A percentile compares a stretch with the other conserved stretches of the same genome.
Conservation (phyloP, 495 filamentous ascomycete genomes). For the Podospora sp. region DNA sequence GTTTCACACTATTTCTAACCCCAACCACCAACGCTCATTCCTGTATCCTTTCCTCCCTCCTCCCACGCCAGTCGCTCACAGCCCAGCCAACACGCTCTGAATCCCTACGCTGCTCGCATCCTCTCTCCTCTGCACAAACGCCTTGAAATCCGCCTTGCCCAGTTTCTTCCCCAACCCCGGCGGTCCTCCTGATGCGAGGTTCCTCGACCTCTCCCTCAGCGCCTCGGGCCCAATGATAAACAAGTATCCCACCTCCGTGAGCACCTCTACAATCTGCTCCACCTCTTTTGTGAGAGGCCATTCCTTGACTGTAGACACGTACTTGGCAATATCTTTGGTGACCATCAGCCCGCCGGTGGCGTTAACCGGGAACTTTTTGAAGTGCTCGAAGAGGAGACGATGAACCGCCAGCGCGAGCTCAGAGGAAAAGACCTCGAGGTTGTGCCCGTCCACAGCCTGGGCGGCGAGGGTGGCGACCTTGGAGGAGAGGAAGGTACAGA, state of each 20-base stretch:
- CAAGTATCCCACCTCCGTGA: conserved; percentile 92
- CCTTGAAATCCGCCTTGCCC: conserved; percentile 74
- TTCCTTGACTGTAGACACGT: conserved; percentile 76
- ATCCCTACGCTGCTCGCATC: conserved; percentile 79
- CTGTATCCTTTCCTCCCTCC: background rate
- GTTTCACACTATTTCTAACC: no score
- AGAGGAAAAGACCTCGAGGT: conserved; percentile 74
- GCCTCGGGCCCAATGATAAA: conserved; percentile 95
- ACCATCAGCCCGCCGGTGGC: conserved; percentile 93
- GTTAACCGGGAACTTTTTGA: conserved; percentile 90
- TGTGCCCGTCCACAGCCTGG: conserved; percentile 73
- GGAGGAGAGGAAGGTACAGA: conserved; percentile 70
- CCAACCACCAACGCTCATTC: background rate
- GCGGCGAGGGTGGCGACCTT: conserved; percentile 62
- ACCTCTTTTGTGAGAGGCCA: conserved; percentile 77
- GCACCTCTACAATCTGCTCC: conserved; percentile 72
- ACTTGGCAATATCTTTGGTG: conserved; percentile 91
- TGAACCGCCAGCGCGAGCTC: conserved; percentile 84
- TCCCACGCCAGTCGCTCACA: conserved; percentile 33
- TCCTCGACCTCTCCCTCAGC: conserved; percentile 68
- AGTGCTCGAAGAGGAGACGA: conserved; percentile 80
- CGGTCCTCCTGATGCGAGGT: conserved; percentile 55
- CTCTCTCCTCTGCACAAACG: conserved; percentile 79
- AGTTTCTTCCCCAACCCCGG: conserved; percentile 49
- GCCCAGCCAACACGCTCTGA: conserved; percentile 69